Percentiles rank a stretch among this genome's conserved stretches.
phyloP scores from a whole-genome alignment of 371 early-diverging fungal species.

The Funneliformis caledonium region DNA sequence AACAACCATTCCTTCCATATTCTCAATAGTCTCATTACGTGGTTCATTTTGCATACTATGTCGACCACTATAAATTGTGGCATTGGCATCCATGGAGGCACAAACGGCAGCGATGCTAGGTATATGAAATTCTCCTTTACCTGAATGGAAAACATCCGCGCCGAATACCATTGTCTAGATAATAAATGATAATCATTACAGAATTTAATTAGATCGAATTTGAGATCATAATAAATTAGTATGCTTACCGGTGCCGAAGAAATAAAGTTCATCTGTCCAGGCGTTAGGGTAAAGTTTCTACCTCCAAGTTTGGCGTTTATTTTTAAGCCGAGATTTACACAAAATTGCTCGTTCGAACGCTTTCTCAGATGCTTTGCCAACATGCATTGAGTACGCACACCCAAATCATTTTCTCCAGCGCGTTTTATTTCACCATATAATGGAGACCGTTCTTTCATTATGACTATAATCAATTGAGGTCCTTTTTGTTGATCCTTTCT shows the following conservation, averaged over 20 bases:
- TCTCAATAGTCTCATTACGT: constrained; percentile 87
- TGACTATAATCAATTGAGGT: constrained; percentile 80
- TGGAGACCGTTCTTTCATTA: constrained; percentile 68
- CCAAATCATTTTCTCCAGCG: constrained; percentile 74
- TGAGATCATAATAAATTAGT: not conserved
- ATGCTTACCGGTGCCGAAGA: not conserved
- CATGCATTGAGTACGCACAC: constrained; percentile 83
- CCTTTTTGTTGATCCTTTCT: constrained; percentile 53
- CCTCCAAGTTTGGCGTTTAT: constrained; percentile 91
- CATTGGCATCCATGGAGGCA: constrained; percentile 85
- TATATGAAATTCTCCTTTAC: constrained; percentile 43
- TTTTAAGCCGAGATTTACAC: constrained; percentile 80
- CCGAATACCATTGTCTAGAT: constrained; percentile 74
- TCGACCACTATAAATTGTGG: constrained; percentile 82
- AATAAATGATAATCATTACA: not conserved
- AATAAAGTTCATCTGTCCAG: constrained; percentile 47
- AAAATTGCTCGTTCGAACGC: constrained; percentile 64
- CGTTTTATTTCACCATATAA: constrained; percentile 64
- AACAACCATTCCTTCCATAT: constrained; percentile 79
- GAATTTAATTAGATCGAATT: not conserved
- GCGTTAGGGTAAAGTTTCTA: constrained; percentile 61
- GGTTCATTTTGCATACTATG: constrained; percentile 80
- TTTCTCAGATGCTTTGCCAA: constrained; percentile 57
- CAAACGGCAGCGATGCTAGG: constrained; percentile 91
- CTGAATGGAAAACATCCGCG: constrained; percentile 94